Evolutionary conservation across 306 rosid species (phyloP).

Genomic region (Rubus idaeus): DNA sequence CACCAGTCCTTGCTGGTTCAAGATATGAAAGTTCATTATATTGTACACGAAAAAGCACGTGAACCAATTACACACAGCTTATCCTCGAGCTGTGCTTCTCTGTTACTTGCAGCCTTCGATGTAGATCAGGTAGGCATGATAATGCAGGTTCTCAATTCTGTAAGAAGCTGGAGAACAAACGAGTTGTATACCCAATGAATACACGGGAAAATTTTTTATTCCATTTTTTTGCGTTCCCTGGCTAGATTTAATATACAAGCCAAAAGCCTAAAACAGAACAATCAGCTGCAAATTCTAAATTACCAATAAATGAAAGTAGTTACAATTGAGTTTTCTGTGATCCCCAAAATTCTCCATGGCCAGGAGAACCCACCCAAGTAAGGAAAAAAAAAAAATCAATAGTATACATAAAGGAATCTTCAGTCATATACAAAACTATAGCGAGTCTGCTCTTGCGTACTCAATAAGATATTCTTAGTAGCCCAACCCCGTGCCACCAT

Average conservation of each 20-base stretch:
- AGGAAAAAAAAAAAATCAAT: background rate
- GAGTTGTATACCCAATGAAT: background rate
- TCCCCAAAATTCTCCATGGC: constrained; percentile 25
- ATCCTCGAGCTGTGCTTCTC: background rate
- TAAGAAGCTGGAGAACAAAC: background rate
- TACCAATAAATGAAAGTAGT: background rate
- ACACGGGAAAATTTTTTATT: background rate
- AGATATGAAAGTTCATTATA: constrained; percentile 6
- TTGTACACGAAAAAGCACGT: background rate
- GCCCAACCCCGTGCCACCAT: constrained; percentile 67
- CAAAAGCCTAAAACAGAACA: background rate
- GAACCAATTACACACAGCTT: background rate
- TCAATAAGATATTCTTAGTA: constrained; percentile 58
- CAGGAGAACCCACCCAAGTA: constrained; percentile 21
- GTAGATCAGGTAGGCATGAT: background rate
- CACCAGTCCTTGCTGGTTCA: background rate
- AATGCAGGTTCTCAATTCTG: background rate
- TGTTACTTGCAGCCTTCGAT: background rate
- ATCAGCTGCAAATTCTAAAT: background rate
- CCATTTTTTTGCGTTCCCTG: no score
- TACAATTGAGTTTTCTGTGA: constrained; percentile 1
- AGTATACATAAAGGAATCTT: constrained; percentile 1
- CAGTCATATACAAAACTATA: constrained; percentile 61
- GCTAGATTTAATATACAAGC: background rate
- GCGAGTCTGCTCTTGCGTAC: constrained; percentile 54